A percentile compares a stretch with the other conserved stretches of the same genome.
Evolutionary conservation across 116 monocot species (phyloP).

Genomic region (Trichopus zeylanicus): DNA sequence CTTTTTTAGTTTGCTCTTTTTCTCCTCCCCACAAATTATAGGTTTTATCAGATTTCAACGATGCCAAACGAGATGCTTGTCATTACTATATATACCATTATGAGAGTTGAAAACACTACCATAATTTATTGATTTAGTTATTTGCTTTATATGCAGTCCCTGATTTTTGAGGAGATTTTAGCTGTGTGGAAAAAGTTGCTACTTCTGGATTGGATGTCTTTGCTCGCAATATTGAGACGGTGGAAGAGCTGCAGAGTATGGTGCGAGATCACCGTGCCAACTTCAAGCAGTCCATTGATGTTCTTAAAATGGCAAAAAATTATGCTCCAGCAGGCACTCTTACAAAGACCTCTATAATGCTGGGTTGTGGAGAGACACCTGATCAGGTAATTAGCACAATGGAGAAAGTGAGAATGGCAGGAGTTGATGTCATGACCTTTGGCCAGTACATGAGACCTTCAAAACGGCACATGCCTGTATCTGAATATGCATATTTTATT

Average conservation of each 20-base stretch:
- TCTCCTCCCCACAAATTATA: no score
- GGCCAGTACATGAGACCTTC: slow-evolving; percentile 96
- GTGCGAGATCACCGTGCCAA: slow-evolving; percentile 83
- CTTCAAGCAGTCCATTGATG: slow-evolving; percentile 82
- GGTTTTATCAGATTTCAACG: no score
- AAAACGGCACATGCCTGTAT: slow-evolving; percentile 90
- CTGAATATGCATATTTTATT: no score
- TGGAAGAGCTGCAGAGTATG: slow-evolving; percentile 65
- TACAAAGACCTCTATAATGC: slow-evolving; percentile 92
- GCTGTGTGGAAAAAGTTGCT: slow-evolving; percentile 68
- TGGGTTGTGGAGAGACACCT: slow-evolving; percentile 88
- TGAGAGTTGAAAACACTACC: no score
- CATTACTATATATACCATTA: no score
- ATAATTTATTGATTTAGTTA: no score
- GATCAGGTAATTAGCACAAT: slow-evolving; percentile 80
- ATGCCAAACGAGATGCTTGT: no score
- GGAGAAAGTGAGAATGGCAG: slow-evolving; percentile 83
- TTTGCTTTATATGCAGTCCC: no score
- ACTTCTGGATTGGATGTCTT: slow-evolving; percentile 82
- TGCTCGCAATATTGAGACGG: slow-evolving; percentile 96
- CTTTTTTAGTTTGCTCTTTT: no score
- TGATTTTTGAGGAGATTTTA: slow-evolving; percentile 77
- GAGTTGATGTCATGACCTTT: slow-evolving; percentile 94
- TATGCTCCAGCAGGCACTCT: slow-evolving; percentile 69
- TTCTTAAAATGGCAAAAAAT: slow-evolving; percentile 83